Base-by-base conservation (phyloP, 73 alveolate genomes). In the Symbiodinium pilosum region DNA sequence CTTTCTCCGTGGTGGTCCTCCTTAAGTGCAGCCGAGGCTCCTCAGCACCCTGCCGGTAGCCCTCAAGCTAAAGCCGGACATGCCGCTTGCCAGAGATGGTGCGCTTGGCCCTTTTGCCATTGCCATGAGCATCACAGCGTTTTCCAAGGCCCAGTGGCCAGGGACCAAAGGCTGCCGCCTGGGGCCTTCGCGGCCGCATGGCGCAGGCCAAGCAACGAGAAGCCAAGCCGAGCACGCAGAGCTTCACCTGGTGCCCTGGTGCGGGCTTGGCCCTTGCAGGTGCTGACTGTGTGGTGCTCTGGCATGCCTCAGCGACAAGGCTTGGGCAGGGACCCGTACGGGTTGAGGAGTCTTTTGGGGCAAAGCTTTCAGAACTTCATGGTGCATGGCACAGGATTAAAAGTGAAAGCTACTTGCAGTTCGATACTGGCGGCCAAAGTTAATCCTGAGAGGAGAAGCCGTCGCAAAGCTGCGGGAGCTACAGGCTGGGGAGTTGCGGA, bases 81-180 rank as follows among this genome's bases (percentile, higher is more conserved):
- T 64, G 81, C 38, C 12, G 38, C 81, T 64, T 24, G 81, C 41
- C 18, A 28, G 38, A 64, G 38, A 64, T 1, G 9, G 39, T 6
- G 14, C 59, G 59, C 21, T 14, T 6, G 59, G 59, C 59, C 59
- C 21, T 47, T 47, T 47, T 47, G 59, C 14, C 59, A 14, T 6
- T 47, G 21, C 59, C 59, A 9, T 14, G 59, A 14, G 14, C 6
- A 47, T 9, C 21, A 47, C 6, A 7, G 39, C 77, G 21, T 36
- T 6, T 56, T 5, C 2, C 24, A 28, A 64, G 81, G 81, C 81
- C 81, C 12, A 38, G 39, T n/a, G 81, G 30, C 81, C 81, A 64
- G 81, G 81, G 81, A 20, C 81, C 81, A 30, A 64, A 64, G 81
- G 81, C 81, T 64, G 81, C 81, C 34, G 6, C 81, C 34, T 64